Percentiles rank a stretch among this genome's conserved stretches.
phyloP scores from a whole-genome alignment of 305 asterid species.

The Lippia alba region DNA sequence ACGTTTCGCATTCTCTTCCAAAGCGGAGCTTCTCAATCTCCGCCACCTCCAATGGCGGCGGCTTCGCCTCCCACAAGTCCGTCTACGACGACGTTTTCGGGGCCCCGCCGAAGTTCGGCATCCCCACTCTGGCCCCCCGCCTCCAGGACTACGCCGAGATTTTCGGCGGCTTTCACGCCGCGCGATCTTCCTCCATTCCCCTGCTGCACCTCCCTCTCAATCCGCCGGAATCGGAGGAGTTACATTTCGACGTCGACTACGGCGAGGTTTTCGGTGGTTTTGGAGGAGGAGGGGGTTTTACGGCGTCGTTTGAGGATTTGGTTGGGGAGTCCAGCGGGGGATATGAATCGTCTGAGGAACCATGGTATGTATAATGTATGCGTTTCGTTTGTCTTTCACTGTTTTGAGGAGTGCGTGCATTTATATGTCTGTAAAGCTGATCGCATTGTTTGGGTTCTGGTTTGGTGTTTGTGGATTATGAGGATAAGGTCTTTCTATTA shows the following conservation, averaged over 20 bases:
- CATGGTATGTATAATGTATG: slow-evolving; percentile 58
- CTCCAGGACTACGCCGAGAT: slow-evolving; percentile 81
- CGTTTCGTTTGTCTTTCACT: background rate
- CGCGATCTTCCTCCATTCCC: slow-evolving; percentile 77
- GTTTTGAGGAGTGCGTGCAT: no score
- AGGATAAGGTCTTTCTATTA: background rate
- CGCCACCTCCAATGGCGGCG: slow-evolving; percentile 45
- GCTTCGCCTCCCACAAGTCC: slow-evolving; percentile 60
- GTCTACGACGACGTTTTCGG: slow-evolving; percentile 84
- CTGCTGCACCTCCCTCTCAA: slow-evolving; percentile 67
- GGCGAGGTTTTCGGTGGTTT: slow-evolving; percentile 65
- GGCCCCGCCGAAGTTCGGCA: slow-evolving; percentile 57
- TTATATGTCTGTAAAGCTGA: slow-evolving; percentile 18
- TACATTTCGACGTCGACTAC: slow-evolving; percentile 61
- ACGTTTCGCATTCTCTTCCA: slow-evolving; percentile 61
- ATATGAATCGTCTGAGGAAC: slow-evolving; percentile 68
- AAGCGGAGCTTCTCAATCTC: slow-evolving; percentile 48
- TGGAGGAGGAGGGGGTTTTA: slow-evolving; percentile 53
- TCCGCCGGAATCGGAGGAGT: slow-evolving; percentile 34
- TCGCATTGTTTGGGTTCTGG: background rate
- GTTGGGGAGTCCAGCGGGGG: slow-evolving; percentile 55
- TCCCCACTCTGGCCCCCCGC: slow-evolving; percentile 73
- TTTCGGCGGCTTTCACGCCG: slow-evolving; percentile 77
- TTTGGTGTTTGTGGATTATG: slow-evolving; percentile 3
- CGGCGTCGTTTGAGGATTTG: slow-evolving; percentile 64